Evolutionary conservation across 1,284 basidiomycete species (phyloP).

Genomic region (Cutaneotrichosporon mucoides): DNA sequence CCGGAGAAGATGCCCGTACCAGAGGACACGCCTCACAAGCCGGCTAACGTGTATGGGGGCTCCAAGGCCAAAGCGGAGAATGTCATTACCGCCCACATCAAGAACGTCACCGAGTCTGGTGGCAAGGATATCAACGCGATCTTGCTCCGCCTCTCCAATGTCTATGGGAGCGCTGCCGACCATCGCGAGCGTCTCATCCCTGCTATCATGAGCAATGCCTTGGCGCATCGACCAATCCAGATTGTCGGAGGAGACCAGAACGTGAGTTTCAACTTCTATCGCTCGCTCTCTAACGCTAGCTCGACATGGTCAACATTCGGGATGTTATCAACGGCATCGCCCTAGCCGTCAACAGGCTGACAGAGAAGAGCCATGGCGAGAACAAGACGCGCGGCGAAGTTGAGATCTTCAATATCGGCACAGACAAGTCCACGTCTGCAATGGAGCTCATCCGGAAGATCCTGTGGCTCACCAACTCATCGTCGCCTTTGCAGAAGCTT

Average conservation of each 20-base stretch:
- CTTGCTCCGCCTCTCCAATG: conserved; percentile 28
- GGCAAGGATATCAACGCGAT: conserved; percentile 17
- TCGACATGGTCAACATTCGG: conserved; percentile 31
- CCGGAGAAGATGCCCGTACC: conserved; percentile 21
- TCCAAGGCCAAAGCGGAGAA: conserved; percentile 27
- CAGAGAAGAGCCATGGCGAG: background rate
- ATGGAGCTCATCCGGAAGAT: conserved; percentile 26
- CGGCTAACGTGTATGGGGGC: conserved; percentile 29
- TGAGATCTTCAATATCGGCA: conserved; percentile 31
- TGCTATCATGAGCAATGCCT: conserved; percentile 26
- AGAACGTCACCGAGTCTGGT: background rate
- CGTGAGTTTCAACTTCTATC: no score
- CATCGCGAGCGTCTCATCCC: conserved; percentile 33
- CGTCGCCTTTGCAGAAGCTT: conserved; percentile 28
- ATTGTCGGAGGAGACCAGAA: conserved; percentile 37
- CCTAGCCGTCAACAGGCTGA: conserved; percentile 17
- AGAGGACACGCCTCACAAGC: conserved; percentile 21
- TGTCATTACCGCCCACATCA: conserved; percentile 13
- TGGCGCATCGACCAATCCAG: conserved; percentile 33
- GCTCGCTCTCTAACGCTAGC: conserved; percentile 1
- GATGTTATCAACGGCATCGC: conserved; percentile 30
- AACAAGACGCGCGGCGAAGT: conserved; percentile 1
- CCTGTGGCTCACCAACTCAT: conserved; percentile 26
- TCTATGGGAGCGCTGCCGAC: conserved; percentile 31
- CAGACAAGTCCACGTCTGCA: conserved; percentile 16